A percentile compares a stretch with the other conserved stretches of the same genome.
Evolutionary conservation across 306 rosid genomes (phyloP).

Genomic region (Cucurbita moschata): DNA sequence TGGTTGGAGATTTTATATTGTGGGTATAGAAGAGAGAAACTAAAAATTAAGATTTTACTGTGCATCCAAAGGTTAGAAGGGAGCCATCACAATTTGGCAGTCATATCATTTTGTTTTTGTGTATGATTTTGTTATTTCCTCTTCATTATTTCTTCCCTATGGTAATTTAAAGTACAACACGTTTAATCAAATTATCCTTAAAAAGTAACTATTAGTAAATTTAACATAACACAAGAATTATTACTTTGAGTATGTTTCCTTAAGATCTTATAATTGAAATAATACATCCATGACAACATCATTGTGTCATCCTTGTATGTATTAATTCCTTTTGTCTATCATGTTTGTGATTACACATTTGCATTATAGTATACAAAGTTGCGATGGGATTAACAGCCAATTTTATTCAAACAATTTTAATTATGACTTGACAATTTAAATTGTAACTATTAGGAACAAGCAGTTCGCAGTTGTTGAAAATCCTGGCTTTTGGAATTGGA

Average conservation of each 20-base stretch:
- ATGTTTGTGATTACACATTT: background rate
- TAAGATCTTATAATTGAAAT: background rate
- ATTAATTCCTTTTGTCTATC: background rate
- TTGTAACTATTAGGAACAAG: constrained; percentile 36
- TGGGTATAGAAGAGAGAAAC: background rate
- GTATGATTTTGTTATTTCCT: background rate
- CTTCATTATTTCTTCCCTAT: background rate
- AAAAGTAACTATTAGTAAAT: background rate
- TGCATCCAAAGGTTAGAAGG: background rate
- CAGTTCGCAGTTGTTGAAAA: constrained; percentile 94
- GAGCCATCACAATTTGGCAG: background rate
- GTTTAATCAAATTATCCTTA: background rate
- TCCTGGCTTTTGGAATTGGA: constrained; percentile 98
- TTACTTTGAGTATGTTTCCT: background rate
- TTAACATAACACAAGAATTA: background rate
- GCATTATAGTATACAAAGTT: background rate
- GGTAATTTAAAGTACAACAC: background rate
- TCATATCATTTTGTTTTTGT: background rate
- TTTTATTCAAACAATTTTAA: background rate
- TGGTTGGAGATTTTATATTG: background rate
- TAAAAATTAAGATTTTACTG: background rate
- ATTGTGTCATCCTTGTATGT: background rate
- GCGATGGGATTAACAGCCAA: background rate
- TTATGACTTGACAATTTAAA: constrained; percentile 2
- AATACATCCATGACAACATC: background rate